Evolutionary conservation across 2,329 filamentous ascomycete genomes (phyloP).

Genomic region (Hymenoscyphus albidus): DNA sequence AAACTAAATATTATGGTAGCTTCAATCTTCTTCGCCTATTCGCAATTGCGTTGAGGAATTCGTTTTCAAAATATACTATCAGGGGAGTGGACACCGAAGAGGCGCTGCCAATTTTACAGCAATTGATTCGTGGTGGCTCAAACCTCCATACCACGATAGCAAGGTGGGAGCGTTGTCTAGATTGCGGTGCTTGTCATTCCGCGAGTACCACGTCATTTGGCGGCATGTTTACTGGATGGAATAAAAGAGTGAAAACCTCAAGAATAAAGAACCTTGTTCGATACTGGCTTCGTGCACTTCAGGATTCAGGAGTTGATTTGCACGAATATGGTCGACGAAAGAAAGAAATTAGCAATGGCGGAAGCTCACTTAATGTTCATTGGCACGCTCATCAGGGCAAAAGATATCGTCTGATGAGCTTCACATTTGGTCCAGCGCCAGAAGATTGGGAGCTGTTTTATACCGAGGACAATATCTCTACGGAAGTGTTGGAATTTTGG

Average conservation of each 20-base stretch:
- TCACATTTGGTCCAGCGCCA: slow-evolving; percentile 3
- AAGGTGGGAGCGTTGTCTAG: not conserved
- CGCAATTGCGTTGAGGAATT: not conserved
- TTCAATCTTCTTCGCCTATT: not conserved
- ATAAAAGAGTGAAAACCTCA: too few species aligned
- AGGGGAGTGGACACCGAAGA: not conserved
- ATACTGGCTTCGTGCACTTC: not conserved
- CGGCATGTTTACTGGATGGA: not conserved
- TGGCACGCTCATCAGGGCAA: not conserved
- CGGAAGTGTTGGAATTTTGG: slow-evolving; percentile 5
- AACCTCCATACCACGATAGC: not conserved
- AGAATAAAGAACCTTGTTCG: not conserved
- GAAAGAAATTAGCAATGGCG: not conserved
- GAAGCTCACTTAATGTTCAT: too few species aligned
- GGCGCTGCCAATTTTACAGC: not conserved
- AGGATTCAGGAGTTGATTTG: not conserved
- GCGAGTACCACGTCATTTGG: not conserved
- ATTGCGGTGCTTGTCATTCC: not conserved
- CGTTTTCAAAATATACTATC: not conserved
- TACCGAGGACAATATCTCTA: slow-evolving; percentile 1
- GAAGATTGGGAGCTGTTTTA: slow-evolving; percentile 6
- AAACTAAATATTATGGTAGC: too few species aligned
- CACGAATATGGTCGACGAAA: not conserved
- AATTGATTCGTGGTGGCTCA: not conserved
- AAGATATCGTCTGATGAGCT: not conserved